Base-by-base conservation (phyloP, 305 asterid genomes). In the Fraxinus latifolia region DNA sequence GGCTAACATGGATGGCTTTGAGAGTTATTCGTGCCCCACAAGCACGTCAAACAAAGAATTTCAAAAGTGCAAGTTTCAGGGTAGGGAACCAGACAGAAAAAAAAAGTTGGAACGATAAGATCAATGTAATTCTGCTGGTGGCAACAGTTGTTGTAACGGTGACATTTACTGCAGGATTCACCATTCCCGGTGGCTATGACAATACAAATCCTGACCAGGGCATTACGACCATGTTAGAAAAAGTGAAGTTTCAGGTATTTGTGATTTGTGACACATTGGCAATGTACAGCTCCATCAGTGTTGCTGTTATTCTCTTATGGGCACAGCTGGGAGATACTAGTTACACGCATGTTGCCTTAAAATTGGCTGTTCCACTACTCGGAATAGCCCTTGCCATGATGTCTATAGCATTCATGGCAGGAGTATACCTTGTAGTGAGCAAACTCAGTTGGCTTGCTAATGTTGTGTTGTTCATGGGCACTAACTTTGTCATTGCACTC, bases 251-350 rank as follows among this genome's bases (percentile, higher is more conserved):
- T 74, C 90, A 87, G 77, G 87, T 42, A 79, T 87, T 87, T 34
- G 79, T 89, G n/a, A 87, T 89, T 62, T 85, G 88, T 78, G 82
- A 89, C 83, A 77, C 90, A 32, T 33, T 89, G 82, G 91, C 91
- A 19, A 83, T 91, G 89, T 81, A 88, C 77, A 84, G 85, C 84
- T 87, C 91, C 77, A 70, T 86, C 81, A 81, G 86, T 8, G 90
- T 88, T 78, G 89, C 77, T 37, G 85, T 87, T 75, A 82, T 81
- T 27, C 89, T 87, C 82, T 50, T 87, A 68, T 87, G 92, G 93
- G 92, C 92, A 60, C 93, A 90, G 79, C n/a, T 87, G 76, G 92
- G 92, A 25, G 91, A 87, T 78, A 86, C 87, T 23, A 85, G 79
- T 44, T 74, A 87, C 78, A 86, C 78, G 81, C 86, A 68, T 0